phyloP scores from a whole-genome alignment of 805 yeast genomes.

The Metschnikowia drakensbergensis region DNA sequence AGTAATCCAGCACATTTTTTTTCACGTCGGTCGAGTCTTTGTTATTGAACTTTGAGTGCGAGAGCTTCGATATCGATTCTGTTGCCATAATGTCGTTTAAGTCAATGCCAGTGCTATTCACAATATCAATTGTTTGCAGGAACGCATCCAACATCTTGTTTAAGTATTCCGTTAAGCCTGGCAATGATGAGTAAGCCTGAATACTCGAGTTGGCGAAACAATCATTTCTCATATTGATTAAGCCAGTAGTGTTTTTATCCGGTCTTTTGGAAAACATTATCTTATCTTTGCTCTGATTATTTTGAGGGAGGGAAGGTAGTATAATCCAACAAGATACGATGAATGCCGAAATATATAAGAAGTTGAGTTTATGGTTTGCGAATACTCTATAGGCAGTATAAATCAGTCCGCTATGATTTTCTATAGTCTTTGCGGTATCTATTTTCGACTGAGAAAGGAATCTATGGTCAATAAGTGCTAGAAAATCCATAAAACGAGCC shows the following conservation, averaged over 20 bases:
- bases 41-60: slow-evolving; percentile 14
- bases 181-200: slow-evolving; percentile 70
- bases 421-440: not conserved
- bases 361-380: not conserved
- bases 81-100: slow-evolving; percentile 13
- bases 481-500: slow-evolving; percentile 8
- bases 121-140: slow-evolving; percentile 20
- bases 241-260: slow-evolving; percentile 76
- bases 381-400: not conserved
- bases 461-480: slow-evolving; percentile 6
- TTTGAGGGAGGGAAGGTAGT: slow-evolving; percentile 11
- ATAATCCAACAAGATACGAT: slow-evolving; percentile 12
- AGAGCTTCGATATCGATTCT: slow-evolving; percentile 17
- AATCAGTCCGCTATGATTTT: not conserved
- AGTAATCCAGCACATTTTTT: slow-evolving; percentile 19
- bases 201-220: slow-evolving; percentile 90
- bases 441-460: slow-evolving; percentile 2
- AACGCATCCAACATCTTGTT: slow-evolving; percentile 36
- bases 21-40: slow-evolving; percentile 5
- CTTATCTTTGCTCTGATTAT: not conserved
- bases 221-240: slow-evolving; percentile 77
- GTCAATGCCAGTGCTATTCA: slow-evolving; percentile 9
- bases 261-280: slow-evolving; percentile 51
- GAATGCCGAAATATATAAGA: slow-evolving; percentile 1
- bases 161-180: slow-evolving; percentile 56